phyloP scores from a whole-genome alignment of 2,329 filamentous ascomycete genomes.

The Fusarium continuum region DNA sequence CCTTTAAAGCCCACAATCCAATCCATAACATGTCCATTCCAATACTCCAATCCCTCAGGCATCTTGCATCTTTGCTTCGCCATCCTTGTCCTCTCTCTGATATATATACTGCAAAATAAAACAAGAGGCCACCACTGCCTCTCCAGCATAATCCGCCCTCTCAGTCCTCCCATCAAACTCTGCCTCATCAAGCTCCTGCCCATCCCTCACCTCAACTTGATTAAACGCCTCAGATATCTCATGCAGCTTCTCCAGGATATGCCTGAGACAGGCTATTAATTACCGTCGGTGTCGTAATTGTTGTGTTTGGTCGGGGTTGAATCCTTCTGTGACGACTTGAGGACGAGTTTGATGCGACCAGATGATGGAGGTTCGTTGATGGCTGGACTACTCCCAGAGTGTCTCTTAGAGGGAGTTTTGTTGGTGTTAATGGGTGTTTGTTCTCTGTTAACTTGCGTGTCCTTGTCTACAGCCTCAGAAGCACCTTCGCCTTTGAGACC shows the following conservation, averaged over 20 bases:
- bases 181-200: slow-evolving; percentile 32
- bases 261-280: too few relatives aligned
- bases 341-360: slow-evolving; percentile 6
- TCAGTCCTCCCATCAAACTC: slow-evolving; percentile 43
- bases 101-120: slow-evolving; percentile 24
- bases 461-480: not conserved
- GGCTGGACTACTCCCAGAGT: not conserved
- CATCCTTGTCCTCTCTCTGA: not conserved
- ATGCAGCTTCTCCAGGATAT: slow-evolving; percentile 14
- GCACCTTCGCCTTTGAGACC: not conserved
- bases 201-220: slow-evolving; percentile 12
- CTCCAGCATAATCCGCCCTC: slow-evolving; percentile 38
- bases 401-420: not conserved
- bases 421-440: too few relatives aligned
- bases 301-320: not conserved
- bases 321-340: not conserved
- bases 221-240: slow-evolving; percentile 25
- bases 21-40: too few relatives aligned
- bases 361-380: not conserved
- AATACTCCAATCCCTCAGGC: not conserved
- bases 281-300: not conserved
- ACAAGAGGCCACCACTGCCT: slow-evolving; percentile 41
- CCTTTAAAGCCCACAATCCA: too few relatives aligned
- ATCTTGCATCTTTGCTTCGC: not conserved
- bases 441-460: not conserved